Evolutionary conservation across 2,329 filamentous ascomycete species (phyloP).

Genomic region (Hypomyces rosellus): DNA sequence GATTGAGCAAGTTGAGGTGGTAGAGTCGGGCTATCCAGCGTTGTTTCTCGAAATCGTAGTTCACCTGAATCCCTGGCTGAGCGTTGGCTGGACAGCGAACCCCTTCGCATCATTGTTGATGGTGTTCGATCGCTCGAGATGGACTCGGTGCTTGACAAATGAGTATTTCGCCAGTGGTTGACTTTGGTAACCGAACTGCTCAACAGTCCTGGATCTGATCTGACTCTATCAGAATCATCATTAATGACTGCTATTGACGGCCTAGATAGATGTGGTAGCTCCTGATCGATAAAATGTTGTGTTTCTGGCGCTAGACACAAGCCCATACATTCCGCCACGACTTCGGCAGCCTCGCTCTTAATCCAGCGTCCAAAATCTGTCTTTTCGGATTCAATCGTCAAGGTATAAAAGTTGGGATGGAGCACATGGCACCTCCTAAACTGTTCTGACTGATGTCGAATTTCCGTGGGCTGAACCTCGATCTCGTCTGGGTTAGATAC

Average conservation of each 20-base stretch:
- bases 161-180: constrained; percentile 48
- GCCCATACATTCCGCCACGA: constrained; percentile 72
- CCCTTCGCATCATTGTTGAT: constrained; percentile 29
- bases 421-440: constrained; percentile 68
- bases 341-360: constrained; percentile 71
- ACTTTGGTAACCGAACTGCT: constrained; percentile 31
- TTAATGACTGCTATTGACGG: constrained; percentile 18
- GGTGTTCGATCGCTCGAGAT: constrained; percentile 32
- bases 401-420: constrained; percentile 77
- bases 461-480: constrained; percentile 71
- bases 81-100: constrained; percentile 46
- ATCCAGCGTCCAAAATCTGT: constrained; percentile 71
- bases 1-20: constrained; percentile 43
- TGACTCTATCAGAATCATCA: constrained; percentile 27
- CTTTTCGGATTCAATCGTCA: constrained; percentile 74
- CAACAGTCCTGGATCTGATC: constrained; percentile 34
- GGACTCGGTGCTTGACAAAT: constrained; percentile 44
- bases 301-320: constrained; percentile 41
- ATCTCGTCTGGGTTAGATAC: constrained; percentile 65
- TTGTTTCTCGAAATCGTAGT: constrained; percentile 28
- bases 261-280: constrained; percentile 17
- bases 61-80: constrained; percentile 42
- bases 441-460: constrained; percentile 66
- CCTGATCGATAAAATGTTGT: constrained; percentile 19
- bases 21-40: constrained; percentile 57